Base-by-base conservation (phyloP, 768 basidiomycete genomes). In the Auriculariales sp. region DNA sequence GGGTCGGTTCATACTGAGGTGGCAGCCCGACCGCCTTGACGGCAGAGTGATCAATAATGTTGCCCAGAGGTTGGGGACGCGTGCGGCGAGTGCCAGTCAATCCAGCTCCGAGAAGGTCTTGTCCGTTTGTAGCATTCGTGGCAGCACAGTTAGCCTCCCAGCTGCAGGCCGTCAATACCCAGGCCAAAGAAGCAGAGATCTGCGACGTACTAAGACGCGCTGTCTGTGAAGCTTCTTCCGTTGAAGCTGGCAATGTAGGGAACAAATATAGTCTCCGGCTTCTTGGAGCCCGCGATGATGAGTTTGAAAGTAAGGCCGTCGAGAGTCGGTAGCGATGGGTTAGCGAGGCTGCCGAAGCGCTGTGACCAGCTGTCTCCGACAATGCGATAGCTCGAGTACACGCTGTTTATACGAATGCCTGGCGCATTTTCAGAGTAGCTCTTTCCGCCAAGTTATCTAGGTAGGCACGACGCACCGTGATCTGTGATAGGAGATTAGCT, bases 61-160 rank as follows among this genome's bases (percentile, higher is more conserved):
- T 45, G 12, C 58, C 67, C 51, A 60, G n/a, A 15, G 35, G 35
- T 22, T 36, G 35, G n/a, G n/a, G n/a, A n/a, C n/a, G n/a, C 42
- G 17, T 36, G 39, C 29, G 51, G 44, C 30, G 24, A 49, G 64
- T 67, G 55, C 66, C 54, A 39, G 44, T 34, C n/a, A n/a, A n/a
- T n/a, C n/a, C n/a, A n/a, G n/a, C n/a, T n/a, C n/a, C n/a, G 7
- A 22, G 15, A 25, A 29, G 25, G 53, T 79, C 74, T 14, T 72
- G 60, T 2, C 76, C 77, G 55, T 79, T 79, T 15, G 77, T 79
- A 17, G 24, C 50, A 0, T 56, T 51, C 34, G 66, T 74, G 0
- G 74, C 75, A 14, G 67, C 75, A 58, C 79, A 81, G 55, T 81
- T 81, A 51, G 63, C 67, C 2, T 55, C 64, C 78, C 78, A 81